Percentiles rank a stretch among this genome's conserved stretches.
Conservation (phyloP, 164 flowering plant genomes). For the Kingdonia uniflora region DNA sequence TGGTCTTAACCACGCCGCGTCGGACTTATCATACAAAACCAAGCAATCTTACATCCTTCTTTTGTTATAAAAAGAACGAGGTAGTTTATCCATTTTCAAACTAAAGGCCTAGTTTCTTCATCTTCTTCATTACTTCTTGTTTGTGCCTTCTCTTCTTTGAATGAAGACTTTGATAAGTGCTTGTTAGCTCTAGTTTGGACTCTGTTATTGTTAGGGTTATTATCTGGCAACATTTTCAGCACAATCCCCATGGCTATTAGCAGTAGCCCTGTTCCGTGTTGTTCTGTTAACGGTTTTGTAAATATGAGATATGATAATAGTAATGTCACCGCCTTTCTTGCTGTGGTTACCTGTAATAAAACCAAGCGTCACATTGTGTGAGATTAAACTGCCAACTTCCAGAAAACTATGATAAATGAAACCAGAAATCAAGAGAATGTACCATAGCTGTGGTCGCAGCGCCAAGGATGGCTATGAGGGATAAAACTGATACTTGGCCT, state of each 20-base stretch:
- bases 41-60: too few relatives aligned
- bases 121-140: slow-evolving; percentile 10
- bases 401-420: not conserved
- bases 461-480: slow-evolving; percentile 89
- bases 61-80: not conserved
- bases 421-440: slow-evolving; percentile 3
- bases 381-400: not conserved
- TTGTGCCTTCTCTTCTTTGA: slow-evolving; percentile 9
- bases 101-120: slow-evolving; percentile 40
- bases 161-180: not conserved
- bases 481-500: slow-evolving; percentile 90
- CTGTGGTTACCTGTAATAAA: slow-evolving; percentile 61
- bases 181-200: not conserved
- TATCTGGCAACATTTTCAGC: slow-evolving; percentile 70
- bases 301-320: slow-evolving; percentile 79
- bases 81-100: slow-evolving; percentile 14
- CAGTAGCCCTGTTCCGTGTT: slow-evolving; percentile 78
- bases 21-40: too few relatives aligned
- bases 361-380: too few relatives aligned
- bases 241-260: slow-evolving; percentile 79
- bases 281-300: slow-evolving; percentile 90
- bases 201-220: slow-evolving; percentile 15
- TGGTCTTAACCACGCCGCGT: too few relatives aligned
- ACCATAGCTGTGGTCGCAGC: slow-evolving; percentile 99
- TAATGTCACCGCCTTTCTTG: slow-evolving; percentile 85